Evolutionary conservation across 192 early-diverging fungal genomes (phyloP).

Genomic region (Dissophora ornata): DNA sequence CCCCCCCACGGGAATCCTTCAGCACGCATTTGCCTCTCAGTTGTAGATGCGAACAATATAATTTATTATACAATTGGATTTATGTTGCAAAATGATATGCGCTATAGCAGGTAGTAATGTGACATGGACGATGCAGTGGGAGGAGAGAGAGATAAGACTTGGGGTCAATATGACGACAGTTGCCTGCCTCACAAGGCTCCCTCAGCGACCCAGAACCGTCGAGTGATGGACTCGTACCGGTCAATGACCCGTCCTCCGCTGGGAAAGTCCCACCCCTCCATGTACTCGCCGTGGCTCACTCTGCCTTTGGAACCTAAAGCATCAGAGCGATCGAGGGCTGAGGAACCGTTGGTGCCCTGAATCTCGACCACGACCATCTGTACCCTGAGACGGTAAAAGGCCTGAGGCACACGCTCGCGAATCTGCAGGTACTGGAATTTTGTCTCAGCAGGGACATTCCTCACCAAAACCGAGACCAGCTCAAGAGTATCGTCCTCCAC

Average conservation of each 20-base stretch:
- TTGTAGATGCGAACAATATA: no score
- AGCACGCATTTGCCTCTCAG: no score
- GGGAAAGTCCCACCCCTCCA: conserved; percentile 43
- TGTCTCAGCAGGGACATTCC: conserved; percentile 39
- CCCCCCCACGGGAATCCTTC: no score
- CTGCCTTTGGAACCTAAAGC: conserved; percentile 5
- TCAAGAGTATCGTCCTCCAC: conserved; percentile 28
- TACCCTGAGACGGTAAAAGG: conserved; percentile 35
- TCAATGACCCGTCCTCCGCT: conserved; percentile 25
- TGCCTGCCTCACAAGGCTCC: conserved; percentile 28
- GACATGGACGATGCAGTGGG: background rate
- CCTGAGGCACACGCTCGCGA: conserved; percentile 25
- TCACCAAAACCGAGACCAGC: conserved; percentile 13
- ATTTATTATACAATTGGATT: no score
- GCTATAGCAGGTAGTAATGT: no score
- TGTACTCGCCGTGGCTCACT: conserved; percentile 9
- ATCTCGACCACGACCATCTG: conserved; percentile 44
- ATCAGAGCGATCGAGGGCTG: no score
- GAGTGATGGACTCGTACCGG: conserved; percentile 41
- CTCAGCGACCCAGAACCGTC: conserved; percentile 33
- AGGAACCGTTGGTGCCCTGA: background rate
- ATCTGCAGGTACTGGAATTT: conserved; percentile 34
- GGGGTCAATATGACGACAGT: background rate
- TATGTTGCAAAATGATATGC: no score
- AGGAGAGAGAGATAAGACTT: background rate